Evolutionary conservation across 2,329 filamentous ascomycete species (phyloP).

Genomic region (Clarireedia paspali): DNA sequence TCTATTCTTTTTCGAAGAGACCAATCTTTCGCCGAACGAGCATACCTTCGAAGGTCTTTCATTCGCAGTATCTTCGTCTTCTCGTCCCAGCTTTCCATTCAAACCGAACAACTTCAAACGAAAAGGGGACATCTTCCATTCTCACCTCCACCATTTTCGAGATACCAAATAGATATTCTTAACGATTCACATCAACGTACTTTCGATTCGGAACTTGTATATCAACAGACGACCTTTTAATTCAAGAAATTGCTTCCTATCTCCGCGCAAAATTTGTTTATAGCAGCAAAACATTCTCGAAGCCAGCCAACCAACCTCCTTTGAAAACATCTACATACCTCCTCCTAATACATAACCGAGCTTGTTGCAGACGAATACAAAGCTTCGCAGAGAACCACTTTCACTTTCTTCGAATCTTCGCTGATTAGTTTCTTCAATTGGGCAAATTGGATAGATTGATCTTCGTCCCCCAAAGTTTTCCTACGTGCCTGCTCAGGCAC

Average conservation of each 20-base stretch:
- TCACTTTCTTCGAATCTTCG: not conserved
- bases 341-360: slow-evolving; percentile 5
- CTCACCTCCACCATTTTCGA: not conserved
- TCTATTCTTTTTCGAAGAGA: not conserved
- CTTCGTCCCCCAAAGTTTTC: slow-evolving; percentile 25
- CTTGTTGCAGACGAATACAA: slow-evolving; percentile 1
- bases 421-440: slow-evolving; percentile 13
- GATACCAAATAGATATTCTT: not conserved
- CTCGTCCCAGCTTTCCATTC: not conserved
- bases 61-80: too few relatives aligned
- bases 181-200: slow-evolving; percentile 5
- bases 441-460: slow-evolving; percentile 9
- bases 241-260: slow-evolving; percentile 1
- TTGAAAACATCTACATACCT: slow-evolving; percentile 9
- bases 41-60: too few relatives aligned
- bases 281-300: slow-evolving; percentile 9
- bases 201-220: slow-evolving; percentile 11
- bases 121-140: not conserved
- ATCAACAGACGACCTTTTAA: slow-evolving; percentile 3
- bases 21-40: too few relatives aligned
- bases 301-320: slow-evolving; percentile 6
- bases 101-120: not conserved
- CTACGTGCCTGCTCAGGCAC: slow-evolving; percentile 29
- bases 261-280: slow-evolving; percentile 5
- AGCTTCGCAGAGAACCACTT: not conserved